Evolutionary conservation across 768 basidiomycete species (phyloP).

Genomic region (Glaciozyma martinii): DNA sequence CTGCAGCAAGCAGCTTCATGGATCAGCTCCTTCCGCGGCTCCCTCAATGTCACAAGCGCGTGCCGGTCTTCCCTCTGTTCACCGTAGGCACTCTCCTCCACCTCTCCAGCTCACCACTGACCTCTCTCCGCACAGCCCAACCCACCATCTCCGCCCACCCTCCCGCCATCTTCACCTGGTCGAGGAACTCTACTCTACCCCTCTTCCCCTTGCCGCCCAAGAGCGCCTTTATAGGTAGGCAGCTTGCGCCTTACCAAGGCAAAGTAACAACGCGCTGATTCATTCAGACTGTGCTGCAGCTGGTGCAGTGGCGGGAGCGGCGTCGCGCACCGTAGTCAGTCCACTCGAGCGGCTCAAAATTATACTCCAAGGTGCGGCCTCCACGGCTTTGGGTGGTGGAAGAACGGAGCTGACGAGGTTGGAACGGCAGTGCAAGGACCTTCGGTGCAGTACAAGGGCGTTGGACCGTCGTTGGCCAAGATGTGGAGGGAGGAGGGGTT

Average conservation of each 20-base stretch:
- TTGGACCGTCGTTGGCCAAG: slow-evolving; percentile 69
- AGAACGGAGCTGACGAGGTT: not conserved
- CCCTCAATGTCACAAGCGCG: too few relatives aligned
- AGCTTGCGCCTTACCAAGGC: not conserved
- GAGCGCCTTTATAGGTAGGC: not conserved
- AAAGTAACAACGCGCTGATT: slow-evolving; percentile 1
- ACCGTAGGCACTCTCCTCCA: too few relatives aligned
- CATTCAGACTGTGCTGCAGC: slow-evolving; percentile 4
- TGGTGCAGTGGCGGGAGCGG: slow-evolving; percentile 44
- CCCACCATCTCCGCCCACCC: not conserved
- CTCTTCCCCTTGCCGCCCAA: not conserved
- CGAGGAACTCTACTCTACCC: not conserved
- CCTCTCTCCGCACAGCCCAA: not conserved
- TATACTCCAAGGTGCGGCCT: slow-evolving; percentile 50
- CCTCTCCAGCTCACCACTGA: too few relatives aligned
- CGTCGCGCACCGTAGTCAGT: slow-evolving; percentile 82
- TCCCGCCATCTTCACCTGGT: not conserved
- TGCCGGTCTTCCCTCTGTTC: too few relatives aligned
- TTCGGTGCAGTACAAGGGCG: slow-evolving; percentile 57
- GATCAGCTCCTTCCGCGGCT: too few relatives aligned
- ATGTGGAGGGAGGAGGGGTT: slow-evolving; percentile 95
- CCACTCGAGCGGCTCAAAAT: slow-evolving; percentile 92
- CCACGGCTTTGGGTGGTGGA: not conserved
- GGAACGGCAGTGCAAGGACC: slow-evolving; percentile 53
- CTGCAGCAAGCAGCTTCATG: too few relatives aligned